Conservation (phyloP, 768 basidiomycete species). For the Paxillus ammoniavirescens region DNA sequence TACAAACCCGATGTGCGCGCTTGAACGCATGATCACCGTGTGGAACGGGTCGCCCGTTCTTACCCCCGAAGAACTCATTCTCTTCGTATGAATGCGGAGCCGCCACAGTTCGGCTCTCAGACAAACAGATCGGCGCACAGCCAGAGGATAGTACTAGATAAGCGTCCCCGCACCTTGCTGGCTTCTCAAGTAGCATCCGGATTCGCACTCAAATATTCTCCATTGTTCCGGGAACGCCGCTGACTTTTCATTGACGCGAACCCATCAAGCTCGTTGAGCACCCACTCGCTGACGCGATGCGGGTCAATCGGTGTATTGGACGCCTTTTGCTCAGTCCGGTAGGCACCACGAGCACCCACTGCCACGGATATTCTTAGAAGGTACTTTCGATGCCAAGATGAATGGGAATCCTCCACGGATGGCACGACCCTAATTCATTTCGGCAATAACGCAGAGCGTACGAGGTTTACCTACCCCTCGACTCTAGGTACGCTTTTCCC, state of each 20-base stretch:
- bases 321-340: background rate
- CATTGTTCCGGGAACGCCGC: conserved; percentile 23
- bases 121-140: conserved; percentile 22
- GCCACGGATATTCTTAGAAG: background rate
- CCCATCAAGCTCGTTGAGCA: background rate
- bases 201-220: conserved; percentile 25
- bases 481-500: conserved; percentile 17
- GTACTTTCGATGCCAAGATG: conserved; percentile 5
- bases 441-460: conserved; percentile 20
- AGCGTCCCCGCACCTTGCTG: conserved; percentile 21
- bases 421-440: conserved; percentile 30
- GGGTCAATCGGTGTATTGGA: background rate
- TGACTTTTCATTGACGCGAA: conserved; percentile 12
- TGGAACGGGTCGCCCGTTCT: too few species aligned
- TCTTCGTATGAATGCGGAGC: background rate
- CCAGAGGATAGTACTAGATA: conserved; percentile 19
- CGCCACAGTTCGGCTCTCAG: background rate
- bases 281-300: background rate
- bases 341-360: background rate
- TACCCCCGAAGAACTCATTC: background rate
- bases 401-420: background rate
- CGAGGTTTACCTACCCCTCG: conserved; percentile 2
- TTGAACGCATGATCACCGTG: too few species aligned
- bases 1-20: too few species aligned
- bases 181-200: conserved; percentile 18